Percentiles rank a stretch among this genome's conserved stretches.
Conservation (phyloP, 306 rosid species). For the Lathyrus sativus region DNA sequence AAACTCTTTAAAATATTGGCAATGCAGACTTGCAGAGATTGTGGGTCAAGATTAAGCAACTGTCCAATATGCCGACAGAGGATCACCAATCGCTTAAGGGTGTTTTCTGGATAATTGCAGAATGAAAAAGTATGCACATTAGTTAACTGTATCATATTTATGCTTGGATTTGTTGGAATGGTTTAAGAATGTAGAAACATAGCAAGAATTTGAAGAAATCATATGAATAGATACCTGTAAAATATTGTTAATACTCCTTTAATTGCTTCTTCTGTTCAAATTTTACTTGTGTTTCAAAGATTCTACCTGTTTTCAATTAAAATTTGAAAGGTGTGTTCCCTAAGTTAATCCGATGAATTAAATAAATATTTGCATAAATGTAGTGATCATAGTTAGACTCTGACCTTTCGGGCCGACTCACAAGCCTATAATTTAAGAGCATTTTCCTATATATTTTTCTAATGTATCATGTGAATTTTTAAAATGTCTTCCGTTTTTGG, state of each 20-base stretch:
- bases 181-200: conserved; percentile 7
- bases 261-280: conserved; percentile 5
- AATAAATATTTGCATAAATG: too few relatives aligned
- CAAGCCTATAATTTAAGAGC: too few relatives aligned
- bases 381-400: too few relatives aligned
- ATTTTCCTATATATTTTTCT: too few relatives aligned
- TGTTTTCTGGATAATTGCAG: conserved; percentile 55
- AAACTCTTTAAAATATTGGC: background rate
- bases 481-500: too few relatives aligned
- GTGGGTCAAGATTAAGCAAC: conserved; percentile 62
- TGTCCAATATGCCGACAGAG: conserved; percentile 82
- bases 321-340: background rate
- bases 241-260: background rate
- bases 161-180: conserved; percentile 18
- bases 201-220: conserved; percentile 12
- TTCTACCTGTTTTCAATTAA: background rate
- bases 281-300: background rate
- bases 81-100: conserved; percentile 69
- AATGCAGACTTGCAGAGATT: conserved; percentile 77
- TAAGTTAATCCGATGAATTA: background rate
- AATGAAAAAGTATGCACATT: conserved; percentile 12
- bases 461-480: too few relatives aligned
- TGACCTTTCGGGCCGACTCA: too few relatives aligned
- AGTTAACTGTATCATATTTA: background rate
- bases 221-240: background rate